Evolutionary conservation across 2,329 filamentous ascomycete genomes (phyloP).

Genomic region (Phialophora macrospora): DNA sequence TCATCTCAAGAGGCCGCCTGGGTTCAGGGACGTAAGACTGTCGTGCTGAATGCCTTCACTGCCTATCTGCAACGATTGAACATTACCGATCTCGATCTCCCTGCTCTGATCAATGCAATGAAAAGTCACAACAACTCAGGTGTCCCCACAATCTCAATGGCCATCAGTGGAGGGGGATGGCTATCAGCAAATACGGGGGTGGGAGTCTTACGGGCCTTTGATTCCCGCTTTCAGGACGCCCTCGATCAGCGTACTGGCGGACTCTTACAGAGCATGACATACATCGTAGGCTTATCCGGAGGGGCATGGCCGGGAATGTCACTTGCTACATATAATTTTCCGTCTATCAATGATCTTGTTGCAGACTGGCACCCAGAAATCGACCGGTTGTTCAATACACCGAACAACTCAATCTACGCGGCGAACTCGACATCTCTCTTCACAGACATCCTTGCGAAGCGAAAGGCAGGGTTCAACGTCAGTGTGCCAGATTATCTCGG

Average conservation of each 20-base stretch:
- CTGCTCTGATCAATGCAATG: slow-evolving; percentile 7
- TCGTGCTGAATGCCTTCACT: slow-evolving; percentile 23
- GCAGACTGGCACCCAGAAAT: slow-evolving; percentile 25
- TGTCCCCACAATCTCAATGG: slow-evolving; percentile 72
- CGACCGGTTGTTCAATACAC: slow-evolving; percentile 42
- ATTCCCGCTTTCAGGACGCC: slow-evolving; percentile 21
- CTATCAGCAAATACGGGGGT: slow-evolving; percentile 18
- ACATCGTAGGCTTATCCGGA: slow-evolving; percentile 24
- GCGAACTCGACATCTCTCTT: slow-evolving; percentile 43
- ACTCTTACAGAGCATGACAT: slow-evolving; percentile 25
- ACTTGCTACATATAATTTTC: slow-evolving; percentile 77
- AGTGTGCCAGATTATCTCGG: slow-evolving; percentile 51
- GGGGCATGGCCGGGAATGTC: slow-evolving; percentile 23
- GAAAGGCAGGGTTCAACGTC: slow-evolving; percentile 46
- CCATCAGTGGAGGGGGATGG: slow-evolving; percentile 59
- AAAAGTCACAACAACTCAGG: slow-evolving; percentile 47
- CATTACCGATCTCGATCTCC: slow-evolving; percentile 18
- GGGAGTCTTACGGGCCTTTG: slow-evolving; percentile 22
- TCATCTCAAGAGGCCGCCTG: slow-evolving; percentile 18
- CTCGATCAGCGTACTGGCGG: slow-evolving; percentile 23
- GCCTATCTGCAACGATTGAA: slow-evolving; percentile 24
- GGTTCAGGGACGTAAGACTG: slow-evolving; percentile 24
- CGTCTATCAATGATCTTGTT: slow-evolving; percentile 61
- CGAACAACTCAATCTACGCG: slow-evolving; percentile 42
- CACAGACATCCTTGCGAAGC: slow-evolving; percentile 45